A percentile compares a stretch with the other conserved stretches of the same genome.
These are phyloP conservation scores for Paecilomyces sp. DNA, from an alignment of 2,329 filamentous ascomycete genomes.

Conservation along the genomic window DNA sequence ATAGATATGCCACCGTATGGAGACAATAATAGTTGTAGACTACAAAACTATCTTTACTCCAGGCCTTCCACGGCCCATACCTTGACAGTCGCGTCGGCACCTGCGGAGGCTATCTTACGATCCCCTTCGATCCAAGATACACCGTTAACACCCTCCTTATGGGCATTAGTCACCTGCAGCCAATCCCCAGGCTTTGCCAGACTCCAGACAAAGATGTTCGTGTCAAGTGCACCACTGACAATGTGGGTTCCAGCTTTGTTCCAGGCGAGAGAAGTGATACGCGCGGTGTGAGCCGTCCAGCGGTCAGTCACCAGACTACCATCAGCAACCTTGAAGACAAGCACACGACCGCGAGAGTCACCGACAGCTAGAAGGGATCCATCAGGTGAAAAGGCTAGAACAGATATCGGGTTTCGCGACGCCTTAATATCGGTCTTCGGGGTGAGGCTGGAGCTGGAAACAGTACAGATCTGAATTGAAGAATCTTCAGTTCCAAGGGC, in stretches of 20 bases:
- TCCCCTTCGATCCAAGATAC: constrained; percentile 68
- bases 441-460: constrained; percentile 49
- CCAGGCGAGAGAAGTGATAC: constrained; percentile 67
- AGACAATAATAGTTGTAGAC: background rate
- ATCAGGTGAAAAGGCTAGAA: constrained; percentile 73
- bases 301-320: constrained; percentile 72
- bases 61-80: constrained; percentile 65
- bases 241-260: constrained; percentile 69
- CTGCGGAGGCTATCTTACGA: constrained; percentile 66
- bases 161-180: constrained; percentile 77
- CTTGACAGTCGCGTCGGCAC: constrained; percentile 86
- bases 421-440: constrained; percentile 55
- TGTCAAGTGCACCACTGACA: constrained; percentile 80
- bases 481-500: constrained; percentile 73
- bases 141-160: constrained; percentile 91
- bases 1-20: background rate
- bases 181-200: constrained; percentile 73
- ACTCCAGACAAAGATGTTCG: constrained; percentile 89
- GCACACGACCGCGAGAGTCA: constrained; percentile 77
- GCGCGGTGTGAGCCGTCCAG: constrained; percentile 65
- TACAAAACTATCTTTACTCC: background rate
- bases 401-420: constrained; percentile 65
- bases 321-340: constrained; percentile 63
- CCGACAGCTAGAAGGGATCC: constrained; percentile 76
- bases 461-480: constrained; percentile 65